Percentiles rank a stretch among this genome's conserved stretches.
Evolutionary conservation across 108 stramenopile species (phyloP).

Genomic region (Aurantiochytrium sp.): DNA sequence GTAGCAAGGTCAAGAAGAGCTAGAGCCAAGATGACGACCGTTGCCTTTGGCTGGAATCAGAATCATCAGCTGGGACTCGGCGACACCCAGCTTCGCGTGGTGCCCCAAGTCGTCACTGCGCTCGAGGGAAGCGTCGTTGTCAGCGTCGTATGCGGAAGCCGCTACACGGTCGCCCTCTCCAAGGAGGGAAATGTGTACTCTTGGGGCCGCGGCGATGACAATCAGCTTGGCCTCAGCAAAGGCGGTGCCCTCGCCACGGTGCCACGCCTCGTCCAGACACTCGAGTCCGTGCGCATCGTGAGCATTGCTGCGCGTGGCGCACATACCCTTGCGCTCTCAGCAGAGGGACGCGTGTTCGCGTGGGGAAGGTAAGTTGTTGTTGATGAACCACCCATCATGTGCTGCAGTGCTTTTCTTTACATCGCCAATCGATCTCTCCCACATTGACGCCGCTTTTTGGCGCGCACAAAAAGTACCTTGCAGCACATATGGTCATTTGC

Average conservation of each 20-base stretch:
- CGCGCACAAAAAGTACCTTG: no score
- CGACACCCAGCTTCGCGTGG: background rate
- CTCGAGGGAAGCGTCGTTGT: background rate
- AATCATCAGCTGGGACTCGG: conserved; percentile 5
- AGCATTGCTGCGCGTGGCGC: conserved; percentile 7
- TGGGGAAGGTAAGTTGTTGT: background rate
- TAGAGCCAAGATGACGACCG: background rate
- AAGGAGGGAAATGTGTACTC: background rate
- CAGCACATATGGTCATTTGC: no score
- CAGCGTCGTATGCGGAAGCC: background rate
- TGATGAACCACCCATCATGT: no score
- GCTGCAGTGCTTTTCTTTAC: no score
- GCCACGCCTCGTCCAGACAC: background rate
- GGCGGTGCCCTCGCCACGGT: background rate
- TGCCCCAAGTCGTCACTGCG: background rate
- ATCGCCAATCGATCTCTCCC: no score
- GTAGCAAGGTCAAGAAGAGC: no score
- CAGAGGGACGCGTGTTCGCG: background rate
- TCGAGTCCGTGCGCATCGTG: background rate
- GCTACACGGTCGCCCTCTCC: background rate
- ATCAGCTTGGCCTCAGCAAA: background rate
- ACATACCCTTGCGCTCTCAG: background rate
- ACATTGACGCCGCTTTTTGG: no score
- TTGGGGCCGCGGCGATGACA: conserved; percentile 1
- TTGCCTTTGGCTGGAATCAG: conserved; percentile 9